phyloP scores from a whole-genome alignment of 2,329 filamentous ascomycete species.

The Coniochaeta ligniaria region DNA sequence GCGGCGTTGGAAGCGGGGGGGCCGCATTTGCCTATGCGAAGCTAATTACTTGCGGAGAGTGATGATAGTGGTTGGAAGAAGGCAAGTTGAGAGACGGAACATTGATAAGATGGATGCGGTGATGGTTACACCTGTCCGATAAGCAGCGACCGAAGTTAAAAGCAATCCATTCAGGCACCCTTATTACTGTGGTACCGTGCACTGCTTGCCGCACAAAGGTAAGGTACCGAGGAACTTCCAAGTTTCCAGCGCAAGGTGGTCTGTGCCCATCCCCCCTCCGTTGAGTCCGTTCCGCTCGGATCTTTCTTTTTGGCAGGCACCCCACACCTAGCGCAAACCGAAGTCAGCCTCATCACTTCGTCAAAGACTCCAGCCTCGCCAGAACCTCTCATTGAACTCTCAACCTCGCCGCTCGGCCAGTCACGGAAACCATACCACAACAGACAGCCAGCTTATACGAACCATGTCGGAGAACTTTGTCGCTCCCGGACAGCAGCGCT shows the following conservation, averaged over 20 bases:
- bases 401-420: background rate
- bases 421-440: background rate
- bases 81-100: background rate
- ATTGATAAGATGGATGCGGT: background rate
- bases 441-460: background rate
- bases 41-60: background rate
- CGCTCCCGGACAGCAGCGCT: constrained; percentile 68
- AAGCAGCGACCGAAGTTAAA: background rate
- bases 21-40: background rate
- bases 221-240: background rate
- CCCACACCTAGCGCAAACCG: background rate
- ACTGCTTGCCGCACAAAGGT: background rate
- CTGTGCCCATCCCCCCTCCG: background rate
- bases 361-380: background rate
- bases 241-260: background rate
- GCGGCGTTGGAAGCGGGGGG: background rate
- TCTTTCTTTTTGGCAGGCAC: too few species aligned
- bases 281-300: too few species aligned
- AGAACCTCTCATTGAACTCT: background rate
- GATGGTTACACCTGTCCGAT: background rate
- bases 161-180: background rate
- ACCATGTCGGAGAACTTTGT: constrained; percentile 56
- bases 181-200: background rate
- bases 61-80: background rate
- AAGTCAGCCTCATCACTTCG: constrained; percentile 2